Base-by-base conservation (phyloP, 179 eudicot species). In the Beta lomatogona region DNA sequence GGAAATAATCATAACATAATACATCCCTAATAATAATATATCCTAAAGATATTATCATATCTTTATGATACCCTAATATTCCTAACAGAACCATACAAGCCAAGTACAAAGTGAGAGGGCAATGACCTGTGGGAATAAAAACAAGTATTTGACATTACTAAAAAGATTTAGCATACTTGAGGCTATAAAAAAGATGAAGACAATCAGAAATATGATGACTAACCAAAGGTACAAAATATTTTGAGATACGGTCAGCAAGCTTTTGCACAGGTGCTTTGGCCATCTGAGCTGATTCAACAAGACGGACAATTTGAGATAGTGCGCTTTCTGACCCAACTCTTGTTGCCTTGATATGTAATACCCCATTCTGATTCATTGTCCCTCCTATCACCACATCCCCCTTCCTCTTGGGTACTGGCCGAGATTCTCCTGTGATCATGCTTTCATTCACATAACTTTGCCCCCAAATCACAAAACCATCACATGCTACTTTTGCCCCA, bases 231-330 rank as follows among this genome's bases (percentile, higher is more conserved):
- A 96, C 99, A 78, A 96, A 96, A 79, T 66, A 87, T 82, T 89
- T 93, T 78, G 99, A 96, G 75, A 96, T 93, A n/a, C 87, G 91
- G 74, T 96, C 98, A 61, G 97, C 98, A 31, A 93, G 88, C 86
- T 92, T 94, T 74, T 96, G 99, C 8, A 90, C 98, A 3, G 98
- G 99, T 70, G 99, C 97, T 92, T 93, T 96, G 66, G 96, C 98
- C 97, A 94, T 90, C 85, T 96, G 98, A 9, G 99, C 99, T 52
- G 99, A 93, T 83, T 96, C 99, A 69, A 96, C 97, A 8, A 96
- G 90, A 53, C 93, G 91, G 59, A 96, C 97, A 79, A 96, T 94
- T 80, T 96, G 99, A 16, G 98, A 88, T 72, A 96, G 97, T 31
- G 99, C 96, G 80, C 96, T 92, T 87, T 94, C 99, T 70, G 98